These are phyloP conservation scores for Manihot esculenta DNA, from an alignment of 441 rosid genomes.

Conservation along the genomic window DNA sequence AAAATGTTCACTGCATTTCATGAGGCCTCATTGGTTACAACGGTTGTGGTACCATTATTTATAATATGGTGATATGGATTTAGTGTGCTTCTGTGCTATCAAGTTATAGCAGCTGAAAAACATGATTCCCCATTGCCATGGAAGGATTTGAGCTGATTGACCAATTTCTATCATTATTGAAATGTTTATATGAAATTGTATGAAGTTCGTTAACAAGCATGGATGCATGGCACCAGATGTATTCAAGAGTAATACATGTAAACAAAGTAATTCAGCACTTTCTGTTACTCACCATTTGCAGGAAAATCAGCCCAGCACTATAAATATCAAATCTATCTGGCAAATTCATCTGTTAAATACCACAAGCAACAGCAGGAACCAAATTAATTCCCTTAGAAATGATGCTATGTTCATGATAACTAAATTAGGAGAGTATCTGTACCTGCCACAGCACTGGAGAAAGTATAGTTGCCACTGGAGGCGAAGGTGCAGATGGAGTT, in stretches of 20 bases:
- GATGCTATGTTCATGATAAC: conserved; percentile 12
- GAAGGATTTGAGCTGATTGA: background rate
- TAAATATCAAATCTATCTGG: conserved; percentile 95
- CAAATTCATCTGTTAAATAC: conserved; percentile 70
- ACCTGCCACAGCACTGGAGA: conserved; percentile 99
- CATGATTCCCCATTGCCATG: background rate
- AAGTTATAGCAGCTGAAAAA: background rate
- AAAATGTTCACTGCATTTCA: too few species aligned
- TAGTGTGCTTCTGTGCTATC: background rate
- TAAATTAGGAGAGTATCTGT: conserved; percentile 14
- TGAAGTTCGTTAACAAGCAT: background rate
- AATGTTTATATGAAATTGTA: background rate
- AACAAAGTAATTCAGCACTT: conserved; percentile 5
- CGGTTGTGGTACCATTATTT: background rate
- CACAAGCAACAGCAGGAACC: conserved; percentile 13
- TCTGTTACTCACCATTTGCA: conserved; percentile 75
- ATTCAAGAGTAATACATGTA: background rate
- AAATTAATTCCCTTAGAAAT: background rate
- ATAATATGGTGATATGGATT: background rate
- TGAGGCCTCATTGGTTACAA: too few species aligned
- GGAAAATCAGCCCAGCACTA: conserved; percentile 84
- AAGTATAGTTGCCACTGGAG: conserved; percentile 93
- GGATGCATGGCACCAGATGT: background rate
- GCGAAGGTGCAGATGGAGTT: conserved; percentile 97
- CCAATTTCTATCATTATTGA: background rate